Percentiles rank a stretch among this genome's conserved stretches.
These are phyloP conservation scores for Monosporascus sp. DNA, from an alignment of 2,329 filamentous ascomycete species.

Conservation along the genomic window DNA sequence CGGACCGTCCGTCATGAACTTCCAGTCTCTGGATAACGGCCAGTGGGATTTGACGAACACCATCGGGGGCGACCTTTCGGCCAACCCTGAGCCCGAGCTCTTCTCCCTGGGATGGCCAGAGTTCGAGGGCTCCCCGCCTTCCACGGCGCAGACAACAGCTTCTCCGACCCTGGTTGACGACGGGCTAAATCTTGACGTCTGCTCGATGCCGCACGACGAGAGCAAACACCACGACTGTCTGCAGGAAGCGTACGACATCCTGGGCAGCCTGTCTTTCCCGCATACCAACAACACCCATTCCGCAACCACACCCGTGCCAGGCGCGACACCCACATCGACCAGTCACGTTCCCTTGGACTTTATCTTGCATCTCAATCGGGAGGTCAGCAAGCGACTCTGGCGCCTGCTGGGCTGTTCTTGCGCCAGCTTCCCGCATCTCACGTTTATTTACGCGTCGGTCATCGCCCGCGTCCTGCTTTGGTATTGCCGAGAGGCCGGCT, in stretches of 20 bases:
- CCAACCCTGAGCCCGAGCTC: slow-evolving; percentile 1
- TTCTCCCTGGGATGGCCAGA: slow-evolving; percentile 4
- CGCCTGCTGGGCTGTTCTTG: slow-evolving; percentile 18
- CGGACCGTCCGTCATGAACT: slow-evolving; percentile 1
- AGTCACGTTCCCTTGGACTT: slow-evolving; percentile 13
- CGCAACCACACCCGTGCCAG: not conserved
- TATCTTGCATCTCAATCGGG: slow-evolving; percentile 19
- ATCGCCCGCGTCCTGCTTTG: slow-evolving; percentile 17
- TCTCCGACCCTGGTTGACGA: slow-evolving; percentile 2
- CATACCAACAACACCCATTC: slow-evolving; percentile 1
- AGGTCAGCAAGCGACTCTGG: slow-evolving; percentile 17
- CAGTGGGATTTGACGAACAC: slow-evolving; percentile 5
- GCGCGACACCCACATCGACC: not conserved
- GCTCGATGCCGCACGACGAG: slow-evolving; percentile 1
- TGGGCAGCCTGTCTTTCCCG: slow-evolving; percentile 4
- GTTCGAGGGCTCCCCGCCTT: slow-evolving; percentile 2
- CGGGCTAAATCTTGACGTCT: not conserved
- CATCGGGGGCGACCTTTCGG: slow-evolving; percentile 1
- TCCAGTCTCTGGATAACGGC: slow-evolving; percentile 1
- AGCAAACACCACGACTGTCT: slow-evolving; percentile 2
- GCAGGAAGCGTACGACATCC: slow-evolving; percentile 10
- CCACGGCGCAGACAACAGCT: slow-evolving; percentile 1
- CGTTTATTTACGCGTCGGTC: slow-evolving; percentile 20
- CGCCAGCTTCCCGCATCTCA: slow-evolving; percentile 12
- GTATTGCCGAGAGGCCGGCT: slow-evolving; percentile 18